phyloP scores from a whole-genome alignment of 805 yeast genomes.

The Sugiyamaella valdiviana region DNA sequence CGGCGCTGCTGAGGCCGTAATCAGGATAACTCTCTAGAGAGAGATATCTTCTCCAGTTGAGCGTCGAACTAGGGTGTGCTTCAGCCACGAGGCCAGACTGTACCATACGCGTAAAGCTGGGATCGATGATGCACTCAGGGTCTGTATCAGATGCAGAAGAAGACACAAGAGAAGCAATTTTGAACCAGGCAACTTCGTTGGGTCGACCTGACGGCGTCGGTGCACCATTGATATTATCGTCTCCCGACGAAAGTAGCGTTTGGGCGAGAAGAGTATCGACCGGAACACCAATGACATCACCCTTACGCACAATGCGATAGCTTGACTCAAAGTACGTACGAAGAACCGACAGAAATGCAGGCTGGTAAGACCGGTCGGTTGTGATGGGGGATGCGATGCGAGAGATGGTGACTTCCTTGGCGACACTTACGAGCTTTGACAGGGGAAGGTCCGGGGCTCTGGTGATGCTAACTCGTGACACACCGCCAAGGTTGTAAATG shows the following conservation, averaged over 20 bases:
- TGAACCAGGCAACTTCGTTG: constrained; percentile 82
- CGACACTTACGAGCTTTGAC: constrained; percentile 37
- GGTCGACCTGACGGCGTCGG: constrained; percentile 53
- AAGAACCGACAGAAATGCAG: constrained; percentile 53
- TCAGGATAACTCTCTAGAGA: constrained; percentile 24
- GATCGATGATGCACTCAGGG: constrained; percentile 50
- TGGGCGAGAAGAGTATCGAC: constrained; percentile 64
- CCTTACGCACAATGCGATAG: constrained; percentile 52
- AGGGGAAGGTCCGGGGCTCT: constrained; percentile 29
- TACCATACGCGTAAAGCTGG: constrained; percentile 59
- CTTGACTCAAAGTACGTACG: constrained; percentile 54
- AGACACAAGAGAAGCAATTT: constrained; percentile 45
- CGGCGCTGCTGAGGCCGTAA: constrained; percentile 36
- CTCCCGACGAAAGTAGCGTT: constrained; percentile 35
- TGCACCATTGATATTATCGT: constrained; percentile 26
- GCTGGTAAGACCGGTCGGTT: constrained; percentile 56
- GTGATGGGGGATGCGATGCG: constrained; percentile 66
- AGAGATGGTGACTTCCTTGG: constrained; percentile 58
- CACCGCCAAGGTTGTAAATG: constrained; percentile 42
- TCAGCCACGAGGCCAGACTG: constrained; percentile 53
- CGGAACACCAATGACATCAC: constrained; percentile 70
- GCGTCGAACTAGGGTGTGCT: constrained; percentile 25
- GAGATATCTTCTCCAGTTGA: constrained; percentile 43
- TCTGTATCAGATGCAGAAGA: background rate
- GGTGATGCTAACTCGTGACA: constrained; percentile 30